Evolutionary conservation across 1,139 yeast species (phyloP), one percentile per base, ranked within the genome.

Genomic region (Candida buenavistaensis): DNA sequence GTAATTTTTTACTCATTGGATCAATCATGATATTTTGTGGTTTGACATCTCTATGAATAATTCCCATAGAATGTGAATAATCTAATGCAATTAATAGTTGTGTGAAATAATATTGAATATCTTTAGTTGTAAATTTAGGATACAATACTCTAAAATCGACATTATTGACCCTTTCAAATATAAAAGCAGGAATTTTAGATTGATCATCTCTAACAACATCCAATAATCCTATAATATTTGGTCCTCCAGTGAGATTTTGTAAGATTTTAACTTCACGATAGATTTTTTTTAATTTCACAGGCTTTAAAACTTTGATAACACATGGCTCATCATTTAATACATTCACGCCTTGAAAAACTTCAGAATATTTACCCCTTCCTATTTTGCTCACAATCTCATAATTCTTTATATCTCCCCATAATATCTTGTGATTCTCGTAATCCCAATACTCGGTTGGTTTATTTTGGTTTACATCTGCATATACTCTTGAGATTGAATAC

Each of bases 341-440:
- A 51, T 74, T 71, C 40, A 75, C 64, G 23, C 82, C 94, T 64
- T 76, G 82, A 59, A 94, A 94, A 26, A 95, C 99, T 62, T 94
- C 99, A 6, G 96, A 86, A 62, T 94, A 94, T 65, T 92, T 92
- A 34, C 99, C 98, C 42, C 98, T 78, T 19, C 99, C 99, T 33
- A 94, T 87, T 60, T 92, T 92, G 46, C 83, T 76, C 37, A 89
- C 79, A 45, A 94, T 88, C 62, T 94, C 99, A 62, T 92, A 92
- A 64, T 84, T 81, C 42, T 75, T 67, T 46, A 85, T 83, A 26
- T 73, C 63, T 7, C 89, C 87, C 92, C 92, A 84, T 30, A 74
- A 73, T 35, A 84, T 81, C 36, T 69, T 68, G 71, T 77, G 60
- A 51, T 79, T 80, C 48, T 83, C 94, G 57, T 92, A 92, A 64